phyloP scores from a whole-genome alignment of 345 rosid species.

The Salix caprea region DNA sequence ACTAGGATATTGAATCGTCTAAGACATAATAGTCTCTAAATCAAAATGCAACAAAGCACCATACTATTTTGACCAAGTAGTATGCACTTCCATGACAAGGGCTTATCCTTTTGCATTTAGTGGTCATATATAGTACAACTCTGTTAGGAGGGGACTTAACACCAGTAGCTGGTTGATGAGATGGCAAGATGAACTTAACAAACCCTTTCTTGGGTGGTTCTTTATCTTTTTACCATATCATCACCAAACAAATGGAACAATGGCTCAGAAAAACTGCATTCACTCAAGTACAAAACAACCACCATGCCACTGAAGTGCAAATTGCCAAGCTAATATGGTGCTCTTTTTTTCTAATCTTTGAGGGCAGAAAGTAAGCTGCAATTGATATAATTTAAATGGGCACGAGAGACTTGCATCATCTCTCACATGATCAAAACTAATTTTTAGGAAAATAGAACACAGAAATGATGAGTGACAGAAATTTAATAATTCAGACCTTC shows the following conservation, averaged over 20 bases:
- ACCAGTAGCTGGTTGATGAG: neutral
- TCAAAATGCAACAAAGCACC: neutral
- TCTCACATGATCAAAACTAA: neutral
- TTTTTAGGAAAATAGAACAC: neutral
- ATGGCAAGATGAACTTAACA: neutral
- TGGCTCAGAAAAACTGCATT: neutral
- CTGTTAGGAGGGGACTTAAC: neutral
- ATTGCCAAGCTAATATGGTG: neutral
- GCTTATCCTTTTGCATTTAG: neutral
- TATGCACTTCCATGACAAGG: neutral
- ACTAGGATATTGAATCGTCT: neutral
- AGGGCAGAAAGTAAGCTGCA: neutral
- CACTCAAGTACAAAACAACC: neutral
- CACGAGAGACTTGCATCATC: neutral
- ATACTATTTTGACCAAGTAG: neutral
- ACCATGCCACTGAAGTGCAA: neutral
- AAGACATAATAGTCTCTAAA: neutral
- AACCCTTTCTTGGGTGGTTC: neutral
- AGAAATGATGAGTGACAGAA: neutral
- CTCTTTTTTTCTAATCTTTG: neutral
- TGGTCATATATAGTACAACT: neutral
- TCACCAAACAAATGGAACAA: neutral
- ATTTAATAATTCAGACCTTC: slow-evolving; percentile 46
- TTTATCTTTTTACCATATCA: neutral
- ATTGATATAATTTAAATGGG: neutral